A percentile compares a stretch with the other conserved stretches of the same genome.
phyloP scores from a whole-genome alignment of 208 protist genomes.

The Crithidia thermophila region DNA sequence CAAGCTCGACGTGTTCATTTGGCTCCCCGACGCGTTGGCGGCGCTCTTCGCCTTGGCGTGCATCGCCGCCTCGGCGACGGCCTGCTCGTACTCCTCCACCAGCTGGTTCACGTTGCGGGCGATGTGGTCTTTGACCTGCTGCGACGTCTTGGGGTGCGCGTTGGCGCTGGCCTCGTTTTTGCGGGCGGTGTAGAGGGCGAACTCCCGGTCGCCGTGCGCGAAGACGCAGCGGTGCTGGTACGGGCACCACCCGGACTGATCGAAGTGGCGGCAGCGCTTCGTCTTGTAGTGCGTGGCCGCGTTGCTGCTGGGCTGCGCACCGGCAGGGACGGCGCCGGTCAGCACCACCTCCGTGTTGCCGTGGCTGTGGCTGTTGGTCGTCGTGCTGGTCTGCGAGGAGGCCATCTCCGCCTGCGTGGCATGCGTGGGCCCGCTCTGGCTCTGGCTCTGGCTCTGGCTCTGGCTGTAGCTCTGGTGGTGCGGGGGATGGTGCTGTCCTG shows the following conservation, averaged over 20 bases:
- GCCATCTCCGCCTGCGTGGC: neutral
- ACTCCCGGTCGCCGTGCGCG: conserved; percentile 37
- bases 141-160: conserved; percentile 15
- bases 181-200: conserved; percentile 24
- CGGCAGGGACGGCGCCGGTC: conserved; percentile 12
- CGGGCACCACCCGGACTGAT: conserved; percentile 32
- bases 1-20: neutral
- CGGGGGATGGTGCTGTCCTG: neutral
- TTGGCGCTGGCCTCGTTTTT: conserved; percentile 10
- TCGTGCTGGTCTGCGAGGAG: neutral
- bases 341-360: conserved; percentile 16
- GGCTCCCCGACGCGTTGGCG: neutral
- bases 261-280: conserved; percentile 35
- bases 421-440: too few relatives aligned
- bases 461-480: too few relatives aligned
- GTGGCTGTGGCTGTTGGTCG: too few relatives aligned
- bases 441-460: too few relatives aligned
- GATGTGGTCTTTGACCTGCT: conserved; percentile 24
- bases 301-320: conserved; percentile 19
- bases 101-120: conserved; percentile 31
- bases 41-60: conserved; percentile 13
- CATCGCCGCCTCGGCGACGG: conserved; percentile 21
- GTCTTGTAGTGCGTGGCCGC: conserved; percentile 37
- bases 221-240: conserved; percentile 40
- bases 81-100: conserved; percentile 30